Evolutionary conservation across 2,329 filamentous ascomycete genomes (phyloP), one percentile per base, ranked within the genome.

Genomic region (Fusarium sp.): DNA sequence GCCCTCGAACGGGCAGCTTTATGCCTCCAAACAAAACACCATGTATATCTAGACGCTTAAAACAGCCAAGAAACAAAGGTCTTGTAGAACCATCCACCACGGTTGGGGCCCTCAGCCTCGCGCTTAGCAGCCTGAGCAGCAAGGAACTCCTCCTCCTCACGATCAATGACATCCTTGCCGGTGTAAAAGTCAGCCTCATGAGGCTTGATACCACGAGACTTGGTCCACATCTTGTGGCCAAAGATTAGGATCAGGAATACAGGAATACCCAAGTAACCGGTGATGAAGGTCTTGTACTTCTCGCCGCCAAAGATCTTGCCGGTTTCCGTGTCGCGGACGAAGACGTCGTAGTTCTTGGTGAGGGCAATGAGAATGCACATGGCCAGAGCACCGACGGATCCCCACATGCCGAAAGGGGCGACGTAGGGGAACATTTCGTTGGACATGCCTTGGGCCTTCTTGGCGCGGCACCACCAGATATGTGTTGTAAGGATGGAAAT

Each of bases 291-390:
- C 83, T 91, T 90, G 84, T 92, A 92, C 79, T 92, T 88, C 71
- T 92, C 92, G 53, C 83, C 83, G 56, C 84, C 85, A 60, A 79
- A 73, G 73, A 59, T 52, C 46, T 53, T 58, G 32, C 68, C 59
- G 0, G 65, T 44, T 0, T 16, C 30, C 2, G 1, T 0, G 18
- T 80, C 85, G 83, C 72, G 78, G 67, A 88, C 84, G 79, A 96
- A 96, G 63, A 91, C 90, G 59, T 88, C 85, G 80, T 89, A 96
- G 84, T 94, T 95, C 87, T 96, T 97, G 76, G 93, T 95, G 54
- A 97, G 77, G 3, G 91, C 88, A 66, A 96, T 92, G 34, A 96
- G 77, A 75, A 86, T 85, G 81, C 91, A 94, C 81, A 94, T 90
- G 76, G 84, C 82, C 4, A 96, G 84, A 0, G 91, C 91, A 63